Evolutionary conservation across 2,329 filamentous ascomycete genomes (phyloP).

Genomic region (Pseudogymnoascus sp.): DNA sequence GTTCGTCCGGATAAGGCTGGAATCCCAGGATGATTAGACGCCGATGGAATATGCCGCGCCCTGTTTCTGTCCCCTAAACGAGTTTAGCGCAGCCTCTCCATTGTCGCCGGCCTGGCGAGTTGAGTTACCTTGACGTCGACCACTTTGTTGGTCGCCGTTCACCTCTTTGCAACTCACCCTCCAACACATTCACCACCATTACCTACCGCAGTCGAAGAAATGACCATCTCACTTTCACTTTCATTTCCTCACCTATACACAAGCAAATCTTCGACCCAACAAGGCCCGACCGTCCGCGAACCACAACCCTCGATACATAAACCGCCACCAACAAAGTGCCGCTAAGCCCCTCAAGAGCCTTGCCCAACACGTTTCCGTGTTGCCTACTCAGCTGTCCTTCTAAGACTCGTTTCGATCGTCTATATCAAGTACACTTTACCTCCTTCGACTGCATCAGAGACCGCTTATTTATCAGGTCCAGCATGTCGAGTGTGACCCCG

Average conservation of each 20-base stretch:
- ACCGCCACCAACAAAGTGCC: slow-evolving; percentile 5
- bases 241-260: slow-evolving; percentile 8
- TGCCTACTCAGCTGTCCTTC: background rate
- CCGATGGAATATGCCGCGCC: slow-evolving; percentile 1
- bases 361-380: slow-evolving; percentile 21
- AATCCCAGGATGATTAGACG: slow-evolving; percentile 6
- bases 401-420: background rate
- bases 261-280: slow-evolving; percentile 8
- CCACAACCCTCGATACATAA: slow-evolving; percentile 5
- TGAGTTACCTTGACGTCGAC: slow-evolving; percentile 8
- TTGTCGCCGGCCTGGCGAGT: background rate
- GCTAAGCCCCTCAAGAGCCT: slow-evolving; percentile 10
- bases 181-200: background rate
- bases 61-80: background rate
- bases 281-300: background rate
- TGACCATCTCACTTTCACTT: slow-evolving; percentile 7
- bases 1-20: slow-evolving; percentile 7
- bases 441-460: slow-evolving; percentile 24
- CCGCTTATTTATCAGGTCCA: slow-evolving; percentile 44
- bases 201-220: slow-evolving; percentile 7
- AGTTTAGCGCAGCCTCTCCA: slow-evolving; percentile 7
- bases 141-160: slow-evolving; percentile 1
- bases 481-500: slow-evolving; percentile 38
- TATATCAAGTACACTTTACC: slow-evolving; percentile 18
- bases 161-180: background rate